Percentiles rank a stretch among this genome's conserved stretches.
These are phyloP conservation scores for Intubia oerlemansii DNA, from an alignment of 2,329 filamentous ascomycete genomes.

Conservation along the genomic window DNA sequence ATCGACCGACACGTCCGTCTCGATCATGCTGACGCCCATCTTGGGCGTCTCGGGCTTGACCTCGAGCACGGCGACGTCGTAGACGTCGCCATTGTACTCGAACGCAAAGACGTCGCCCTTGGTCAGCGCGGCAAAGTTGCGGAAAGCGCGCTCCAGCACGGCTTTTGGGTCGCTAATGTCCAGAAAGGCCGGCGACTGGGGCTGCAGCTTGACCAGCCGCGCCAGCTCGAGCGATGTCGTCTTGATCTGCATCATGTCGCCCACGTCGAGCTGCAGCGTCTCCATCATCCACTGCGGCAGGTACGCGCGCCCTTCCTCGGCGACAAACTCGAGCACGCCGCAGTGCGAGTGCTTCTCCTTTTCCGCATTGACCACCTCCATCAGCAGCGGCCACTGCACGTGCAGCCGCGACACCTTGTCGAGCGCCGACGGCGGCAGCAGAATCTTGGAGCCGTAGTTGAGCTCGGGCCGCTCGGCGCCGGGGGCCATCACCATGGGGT, in stretches of 20 bases:
- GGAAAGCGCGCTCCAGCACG: constrained; percentile 87
- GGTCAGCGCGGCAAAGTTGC: constrained; percentile 84
- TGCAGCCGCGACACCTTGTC: constrained; percentile 93
- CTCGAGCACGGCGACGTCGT: constrained; percentile 82
- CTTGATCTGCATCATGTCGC: constrained; percentile 86
- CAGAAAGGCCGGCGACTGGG: constrained; percentile 80
- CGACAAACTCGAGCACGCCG: constrained; percentile 91
- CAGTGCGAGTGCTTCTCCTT: constrained; percentile 68
- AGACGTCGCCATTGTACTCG: constrained; percentile 84
- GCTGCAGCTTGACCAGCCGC: constrained; percentile 86
- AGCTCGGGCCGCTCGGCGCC: constrained; percentile 73
- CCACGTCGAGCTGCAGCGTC: constrained; percentile 70
- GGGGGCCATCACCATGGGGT: constrained; percentile 84
- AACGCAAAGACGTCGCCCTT: constrained; percentile 93
- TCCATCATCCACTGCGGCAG: constrained; percentile 97
- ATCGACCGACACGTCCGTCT: constrained; percentile 91
- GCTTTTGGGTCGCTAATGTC: constrained; percentile 96
- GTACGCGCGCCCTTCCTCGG: constrained; percentile 91
- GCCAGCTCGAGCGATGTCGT: constrained; percentile 83
- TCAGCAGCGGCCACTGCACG: constrained; percentile 92
- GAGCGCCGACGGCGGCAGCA: constrained; percentile 85
- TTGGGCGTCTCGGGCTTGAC: constrained; percentile 70
- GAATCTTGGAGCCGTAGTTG: constrained; percentile 94
- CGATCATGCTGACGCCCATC: constrained; percentile 80
- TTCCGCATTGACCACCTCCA: constrained; percentile 83